A percentile compares a stretch with the other conserved stretches of the same genome.
phyloP scores from a whole-genome alignment of 352 stramenopile species.

The Phytopythium ostracodes region DNA sequence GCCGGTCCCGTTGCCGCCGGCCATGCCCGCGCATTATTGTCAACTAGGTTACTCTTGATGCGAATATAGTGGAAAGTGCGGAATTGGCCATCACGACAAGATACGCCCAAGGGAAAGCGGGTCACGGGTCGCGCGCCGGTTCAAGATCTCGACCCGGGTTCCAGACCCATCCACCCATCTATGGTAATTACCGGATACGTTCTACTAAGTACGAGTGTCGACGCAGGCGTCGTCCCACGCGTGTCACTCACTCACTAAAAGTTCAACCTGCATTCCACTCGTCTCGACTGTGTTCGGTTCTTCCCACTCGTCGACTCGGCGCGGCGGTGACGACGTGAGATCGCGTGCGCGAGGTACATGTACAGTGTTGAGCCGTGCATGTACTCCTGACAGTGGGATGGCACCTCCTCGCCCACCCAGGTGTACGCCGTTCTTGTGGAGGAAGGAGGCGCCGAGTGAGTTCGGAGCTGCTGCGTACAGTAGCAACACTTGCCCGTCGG shows the following conservation, averaged over 20 bases:
- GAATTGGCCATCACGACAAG: background rate
- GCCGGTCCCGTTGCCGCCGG: background rate
- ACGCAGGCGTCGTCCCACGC: conserved; percentile 1
- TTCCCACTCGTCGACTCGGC: background rate
- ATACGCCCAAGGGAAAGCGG: background rate
- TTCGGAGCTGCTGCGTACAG: too few species aligned
- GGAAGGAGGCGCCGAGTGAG: background rate
- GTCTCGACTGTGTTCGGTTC: background rate
- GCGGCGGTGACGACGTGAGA: background rate
- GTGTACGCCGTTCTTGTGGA: background rate
- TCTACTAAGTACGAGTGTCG: background rate
- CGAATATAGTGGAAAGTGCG: background rate
- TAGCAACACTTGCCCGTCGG: background rate
- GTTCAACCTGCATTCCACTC: background rate
- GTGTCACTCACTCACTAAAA: background rate
- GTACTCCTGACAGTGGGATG: background rate
- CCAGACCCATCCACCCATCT: too few species aligned
- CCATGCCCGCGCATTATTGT: background rate
- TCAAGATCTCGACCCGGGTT: background rate
- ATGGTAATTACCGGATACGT: too few species aligned
- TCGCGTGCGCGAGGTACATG: background rate
- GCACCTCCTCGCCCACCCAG: background rate
- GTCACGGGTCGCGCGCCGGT: background rate
- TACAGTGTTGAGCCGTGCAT: too few species aligned
- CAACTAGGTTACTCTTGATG: background rate